Base-by-base conservation (phyloP, 2,329 filamentous ascomycete genomes). In the Leptographium radiaticola region DNA sequence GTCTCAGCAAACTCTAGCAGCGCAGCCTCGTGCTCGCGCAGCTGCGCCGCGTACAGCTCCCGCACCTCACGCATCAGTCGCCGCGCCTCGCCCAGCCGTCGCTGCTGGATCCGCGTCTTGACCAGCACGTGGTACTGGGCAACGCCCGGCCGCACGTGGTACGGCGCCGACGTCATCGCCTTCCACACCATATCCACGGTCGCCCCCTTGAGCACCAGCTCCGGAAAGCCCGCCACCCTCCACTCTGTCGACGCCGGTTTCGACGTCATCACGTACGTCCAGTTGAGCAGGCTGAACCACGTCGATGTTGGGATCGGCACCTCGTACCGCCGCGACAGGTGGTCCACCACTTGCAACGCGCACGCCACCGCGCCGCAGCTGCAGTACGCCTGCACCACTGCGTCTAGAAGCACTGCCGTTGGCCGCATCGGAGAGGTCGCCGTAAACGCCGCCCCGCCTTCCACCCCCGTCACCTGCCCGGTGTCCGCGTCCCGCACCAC, bases 381-480 rank as follows among this genome's bases (percentile, higher is more conserved):
- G n/a, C 84, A 78, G 58, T 84, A 86, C 1, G 74, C 71, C 62
- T 88, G 81, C 7, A 84, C 83, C n/a, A 90, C 68, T 10, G 83
- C 76, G 53, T 78, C 71, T 25, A 91, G 71, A 0, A 90, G 71
- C 2, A 71, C 69, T 9, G 65, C 58, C 0, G 77, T 80, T 2
- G 87, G 87, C 51, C 72, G 69, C 36, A 84, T 65, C 9, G 78
- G 75, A 1, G 78, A 83, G 33, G 72, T 70, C 0, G 59, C 61
- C 1, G 70, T 63, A 45, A 78, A 73, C 1, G 62, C 60, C 34
- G 63, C 69, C n/a, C 70, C 67, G 16, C 64, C 69, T 1, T 54
- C 57, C 43, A 71, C 25, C 25, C 25, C 56, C 9, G 56, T 18
- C 11, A 62, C 55, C 0, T 63, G 58, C 4, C 60, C 57, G 25